A percentile compares a stretch with the other conserved stretches of the same genome.
Conservation (phyloP, 73 alveolate genomes). For the Paramecium pentaurelia region DNA sequence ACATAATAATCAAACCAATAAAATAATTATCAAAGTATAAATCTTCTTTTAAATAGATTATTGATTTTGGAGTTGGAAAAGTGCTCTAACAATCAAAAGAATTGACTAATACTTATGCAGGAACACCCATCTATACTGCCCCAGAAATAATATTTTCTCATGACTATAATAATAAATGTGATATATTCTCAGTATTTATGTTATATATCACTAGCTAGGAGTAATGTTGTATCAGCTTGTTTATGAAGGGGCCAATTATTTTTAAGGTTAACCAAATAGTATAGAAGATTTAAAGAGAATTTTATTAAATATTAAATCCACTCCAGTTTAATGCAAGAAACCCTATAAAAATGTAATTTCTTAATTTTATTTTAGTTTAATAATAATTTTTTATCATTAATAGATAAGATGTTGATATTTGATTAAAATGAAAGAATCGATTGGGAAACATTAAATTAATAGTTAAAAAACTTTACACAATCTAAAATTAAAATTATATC, state of each 20-base stretch:
- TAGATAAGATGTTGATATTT: neutral
- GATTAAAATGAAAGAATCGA: neutral
- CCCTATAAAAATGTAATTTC: neutral
- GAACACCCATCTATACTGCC: neutral
- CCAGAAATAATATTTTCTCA: neutral
- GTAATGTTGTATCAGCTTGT: neutral
- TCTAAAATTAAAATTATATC: neutral
- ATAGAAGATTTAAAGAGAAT: neutral
- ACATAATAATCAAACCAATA: neutral
- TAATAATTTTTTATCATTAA: neutral
- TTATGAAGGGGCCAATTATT: neutral
- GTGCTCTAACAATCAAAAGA: neutral
- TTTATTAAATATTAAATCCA: neutral
- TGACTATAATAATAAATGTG: neutral
- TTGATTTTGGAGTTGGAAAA: slow-evolving; percentile 1
- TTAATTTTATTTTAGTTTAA: neutral
- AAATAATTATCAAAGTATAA: neutral
- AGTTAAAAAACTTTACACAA: neutral
- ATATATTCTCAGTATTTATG: neutral
- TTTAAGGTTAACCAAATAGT: neutral
- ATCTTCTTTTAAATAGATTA: neutral
- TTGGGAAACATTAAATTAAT: neutral
- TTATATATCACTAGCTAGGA: neutral
- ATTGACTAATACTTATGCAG: neutral
- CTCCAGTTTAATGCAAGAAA: neutral